Evolutionary conservation across 2,329 filamentous ascomycete genomes (phyloP).

Genomic region (Talaromyces sp.): DNA sequence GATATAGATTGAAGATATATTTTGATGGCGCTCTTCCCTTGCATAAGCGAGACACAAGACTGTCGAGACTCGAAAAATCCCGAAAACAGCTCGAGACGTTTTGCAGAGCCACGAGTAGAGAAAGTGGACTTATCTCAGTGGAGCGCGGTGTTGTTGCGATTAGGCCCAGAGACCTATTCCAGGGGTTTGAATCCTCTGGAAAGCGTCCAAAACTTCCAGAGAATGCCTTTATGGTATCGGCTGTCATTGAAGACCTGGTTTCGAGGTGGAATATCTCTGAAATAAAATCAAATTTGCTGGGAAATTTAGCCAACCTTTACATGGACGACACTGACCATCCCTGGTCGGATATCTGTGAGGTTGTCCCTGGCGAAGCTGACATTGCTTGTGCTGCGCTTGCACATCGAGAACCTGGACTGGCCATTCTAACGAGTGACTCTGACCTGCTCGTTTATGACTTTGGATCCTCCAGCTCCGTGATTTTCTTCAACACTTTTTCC

Average conservation of each 20-base stretch:
- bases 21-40: slow-evolving; percentile 80
- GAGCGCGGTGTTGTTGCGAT: slow-evolving; percentile 6
- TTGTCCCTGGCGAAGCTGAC: slow-evolving; percentile 84
- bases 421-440: slow-evolving; percentile 77
- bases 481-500: slow-evolving; percentile 65
- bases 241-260: slow-evolving; percentile 66
- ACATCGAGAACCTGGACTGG: slow-evolving; percentile 45
- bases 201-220: slow-evolving; percentile 41
- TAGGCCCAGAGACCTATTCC: slow-evolving; percentile 22
- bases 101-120: slow-evolving; percentile 32
- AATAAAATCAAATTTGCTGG: slow-evolving; percentile 17
- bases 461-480: slow-evolving; percentile 56
- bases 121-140: slow-evolving; percentile 18
- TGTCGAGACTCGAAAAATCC: slow-evolving; percentile 56
- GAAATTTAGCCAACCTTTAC: slow-evolving; percentile 19
- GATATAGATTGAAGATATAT: slow-evolving; percentile 61
- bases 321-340: slow-evolving; percentile 17
- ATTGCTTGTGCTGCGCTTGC: slow-evolving; percentile 68
- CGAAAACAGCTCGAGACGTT: slow-evolving; percentile 54
- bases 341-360: slow-evolving; percentile 40
- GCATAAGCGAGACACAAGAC: slow-evolving; percentile 59
- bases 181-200: slow-evolving; percentile 19
- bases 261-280: slow-evolving; percentile 38
- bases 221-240: slow-evolving; percentile 70
- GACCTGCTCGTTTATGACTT: slow-evolving; percentile 76